Base-by-base conservation (phyloP, 192 early-diverging fungal species). In the Piromyces finnis region DNA sequence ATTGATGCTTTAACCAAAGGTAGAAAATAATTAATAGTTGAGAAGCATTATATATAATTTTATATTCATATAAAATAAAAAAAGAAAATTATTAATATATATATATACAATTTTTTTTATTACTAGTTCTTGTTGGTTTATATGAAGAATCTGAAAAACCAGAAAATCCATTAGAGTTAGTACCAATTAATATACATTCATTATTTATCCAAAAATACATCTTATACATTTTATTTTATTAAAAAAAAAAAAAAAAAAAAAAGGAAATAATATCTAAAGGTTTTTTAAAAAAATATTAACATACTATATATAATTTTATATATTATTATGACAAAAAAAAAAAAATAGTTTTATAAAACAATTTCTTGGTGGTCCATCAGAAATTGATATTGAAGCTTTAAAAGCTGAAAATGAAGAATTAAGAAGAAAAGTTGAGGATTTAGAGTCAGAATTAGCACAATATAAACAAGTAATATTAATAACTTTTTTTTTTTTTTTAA, bases 131-230 rank as follows among this genome's bases (percentile, higher is more conserved):
- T 35, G 90, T 91, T 27, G 90, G 88, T 11, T 85, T 91, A 77
- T 91, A 91, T 79, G 90, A 91, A 79, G 89, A 91, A 80, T 89
- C 90, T 3, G 90, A 91, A 80, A 91, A 91, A 81, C 90, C 90
- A 32, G 90, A 91, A 80, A 85, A 77, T n/a, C 87, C 90, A 26
- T 82, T 88, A 37, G 90, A 91, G 87, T 90, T 32, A 32, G 30
- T 32, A 32, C 30, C 3, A 32, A 6, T 32, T 9, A 32, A 9
- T 32, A 32, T 32, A n/a, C n/a, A n/a, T n/a, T n/a, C n/a, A n/a
- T n/a, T n/a, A n/a, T n/a, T n/a, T n/a, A n/a, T n/a, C n/a, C n/a
- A n/a, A n/a, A n/a, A n/a, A n/a, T n/a, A n/a, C n/a, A n/a, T n/a
- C n/a, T n/a, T n/a, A n/a, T n/a, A n/a, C n/a, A n/a, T n/a, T n/a